These are phyloP conservation scores for Panus rudis DNA, from an alignment of 768 basidiomycete genomes.

Conservation along the genomic window DNA sequence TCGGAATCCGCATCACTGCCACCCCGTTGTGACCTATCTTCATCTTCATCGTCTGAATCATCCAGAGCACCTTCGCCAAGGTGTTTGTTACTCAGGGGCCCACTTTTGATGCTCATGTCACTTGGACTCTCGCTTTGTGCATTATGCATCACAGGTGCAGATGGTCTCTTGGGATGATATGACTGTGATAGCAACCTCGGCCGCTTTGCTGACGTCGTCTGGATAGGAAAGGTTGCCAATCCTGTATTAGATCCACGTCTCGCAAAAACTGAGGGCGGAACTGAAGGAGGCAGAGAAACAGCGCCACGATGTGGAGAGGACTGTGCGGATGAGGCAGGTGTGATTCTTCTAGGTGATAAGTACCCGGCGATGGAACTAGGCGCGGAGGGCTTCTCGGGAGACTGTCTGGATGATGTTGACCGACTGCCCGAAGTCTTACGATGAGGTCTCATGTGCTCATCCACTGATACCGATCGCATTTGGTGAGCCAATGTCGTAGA, in stretches of 20 bases:
- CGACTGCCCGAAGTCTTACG: not conserved
- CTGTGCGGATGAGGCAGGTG: conserved; percentile 18
- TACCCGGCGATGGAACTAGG: conserved; percentile 9
- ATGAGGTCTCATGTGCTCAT: not conserved
- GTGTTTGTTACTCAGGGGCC: conserved; percentile 45
- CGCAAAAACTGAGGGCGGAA: conserved; percentile 15
- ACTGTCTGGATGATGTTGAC: not conserved
- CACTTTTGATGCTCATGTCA: conserved; percentile 13
- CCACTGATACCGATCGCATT: conserved; percentile 7
- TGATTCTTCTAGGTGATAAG: conserved; percentile 15
- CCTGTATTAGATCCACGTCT: conserved; percentile 14
- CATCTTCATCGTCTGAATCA: conserved; percentile 58
- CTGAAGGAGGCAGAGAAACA: conserved; percentile 13
- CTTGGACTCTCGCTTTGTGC: conserved; percentile 27
- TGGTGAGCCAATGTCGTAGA: conserved; percentile 1
- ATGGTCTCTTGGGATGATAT: conserved; percentile 37
- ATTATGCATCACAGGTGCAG: conserved; percentile 29
- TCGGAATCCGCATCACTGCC: not conserved
- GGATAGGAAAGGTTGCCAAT: not conserved
- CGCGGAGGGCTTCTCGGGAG: not conserved
- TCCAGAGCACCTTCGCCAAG: conserved; percentile 74
- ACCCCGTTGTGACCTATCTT: conserved; percentile 32
- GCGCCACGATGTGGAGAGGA: conserved; percentile 17
- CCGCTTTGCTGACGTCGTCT: conserved; percentile 8
- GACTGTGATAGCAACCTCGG: conserved; percentile 19